phyloP scores from a whole-genome alignment of 345 rosid species.

The Gossypium sturtianum region DNA sequence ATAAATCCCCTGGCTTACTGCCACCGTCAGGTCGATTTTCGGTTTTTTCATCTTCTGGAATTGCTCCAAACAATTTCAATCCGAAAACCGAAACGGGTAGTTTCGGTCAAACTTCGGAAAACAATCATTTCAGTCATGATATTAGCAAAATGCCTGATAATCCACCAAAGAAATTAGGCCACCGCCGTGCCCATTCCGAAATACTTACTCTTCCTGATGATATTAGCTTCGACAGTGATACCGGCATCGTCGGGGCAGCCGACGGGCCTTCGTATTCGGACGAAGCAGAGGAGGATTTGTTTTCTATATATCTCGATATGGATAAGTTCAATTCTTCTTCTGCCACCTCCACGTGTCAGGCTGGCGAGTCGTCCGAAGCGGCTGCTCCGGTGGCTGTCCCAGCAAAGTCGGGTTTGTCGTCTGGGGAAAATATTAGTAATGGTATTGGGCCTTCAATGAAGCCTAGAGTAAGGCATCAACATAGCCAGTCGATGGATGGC shows the following conservation, averaged over 20 bases:
- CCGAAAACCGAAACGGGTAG: conserved; percentile 48
- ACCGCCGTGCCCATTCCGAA: conserved; percentile 92
- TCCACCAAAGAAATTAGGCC: conserved; percentile 74
- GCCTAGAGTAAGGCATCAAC: conserved; percentile 85
- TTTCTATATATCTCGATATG: conserved; percentile 82
- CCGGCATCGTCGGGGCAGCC: conserved; percentile 66
- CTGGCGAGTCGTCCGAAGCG: conserved; percentile 43
- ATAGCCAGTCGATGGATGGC: conserved; percentile 92
- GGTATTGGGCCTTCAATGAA: conserved; percentile 49
- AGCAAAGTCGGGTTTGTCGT: not conserved
- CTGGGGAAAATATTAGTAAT: conserved; percentile 27
- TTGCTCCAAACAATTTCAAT: conserved; percentile 26
- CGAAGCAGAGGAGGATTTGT: conserved; percentile 77
- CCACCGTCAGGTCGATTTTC: conserved; percentile 55
- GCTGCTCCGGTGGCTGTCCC: conserved; percentile 13
- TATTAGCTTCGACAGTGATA: conserved; percentile 81
- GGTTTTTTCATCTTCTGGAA: conserved; percentile 41
- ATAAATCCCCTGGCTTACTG: conserved; percentile 50
- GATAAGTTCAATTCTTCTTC: conserved; percentile 78
- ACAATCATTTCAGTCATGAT: conserved; percentile 57
- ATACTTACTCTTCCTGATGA: conserved; percentile 92
- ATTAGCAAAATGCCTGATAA: conserved; percentile 82
- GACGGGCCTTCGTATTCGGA: conserved; percentile 77
- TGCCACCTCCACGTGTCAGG: conserved; percentile 58
- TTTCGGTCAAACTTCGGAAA: conserved; percentile 44